Base-by-base conservation (phyloP, 148 eudicot species). In the Dianthus caryophyllus region DNA sequence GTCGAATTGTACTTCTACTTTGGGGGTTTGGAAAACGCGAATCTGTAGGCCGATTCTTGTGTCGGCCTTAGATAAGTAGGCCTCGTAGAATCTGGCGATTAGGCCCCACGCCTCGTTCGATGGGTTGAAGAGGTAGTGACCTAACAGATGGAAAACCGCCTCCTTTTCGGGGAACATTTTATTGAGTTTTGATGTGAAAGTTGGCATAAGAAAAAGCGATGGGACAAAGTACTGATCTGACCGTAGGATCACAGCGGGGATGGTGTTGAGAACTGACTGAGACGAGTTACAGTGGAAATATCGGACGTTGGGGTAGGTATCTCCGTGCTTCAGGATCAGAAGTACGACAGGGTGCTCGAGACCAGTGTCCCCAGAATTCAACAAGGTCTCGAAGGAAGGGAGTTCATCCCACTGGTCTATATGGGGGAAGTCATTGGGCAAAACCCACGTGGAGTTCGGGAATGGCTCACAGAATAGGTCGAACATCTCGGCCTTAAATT, bases 401-500 rank as follows among this genome's bases (percentile, higher is more conserved):
- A 83, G 57, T 43, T 58, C 36, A 48, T 51, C 61, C 78, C 84
- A 85, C 27, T 72, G 72, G 33, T 72, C 24, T 48, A 49, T 75
- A 20, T 84, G 33, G 18, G 94, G 94, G 65, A 87, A 90, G 39
- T 85, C 81, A 1, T 52, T n/a, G 0, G 97, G 94, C 24, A 87
- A 85, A 38, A 85, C 67, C 94, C 97, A 90, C 0, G 97, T 84
- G 27, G 68, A 75, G 15, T 79, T 79, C 0, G 90, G 94, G 73
- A 90, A 87, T 2, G 97, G 94, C 55, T 90, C 94, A 39, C 97
- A 90, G 69, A 90, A 85, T 36, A 90, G 81, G 50, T 76, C 82
- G 20, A 66, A 53, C 62, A 88, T 78, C 20, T 85, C 87, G 16
- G 53, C 33, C 47, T 81, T 83, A 66, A 84, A 83, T 25, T 90